Evolutionary conservation across 1,284 basidiomycete species (phyloP), one percentile per base, ranked within the genome.

Genomic region (Golubevia sp.): DNA sequence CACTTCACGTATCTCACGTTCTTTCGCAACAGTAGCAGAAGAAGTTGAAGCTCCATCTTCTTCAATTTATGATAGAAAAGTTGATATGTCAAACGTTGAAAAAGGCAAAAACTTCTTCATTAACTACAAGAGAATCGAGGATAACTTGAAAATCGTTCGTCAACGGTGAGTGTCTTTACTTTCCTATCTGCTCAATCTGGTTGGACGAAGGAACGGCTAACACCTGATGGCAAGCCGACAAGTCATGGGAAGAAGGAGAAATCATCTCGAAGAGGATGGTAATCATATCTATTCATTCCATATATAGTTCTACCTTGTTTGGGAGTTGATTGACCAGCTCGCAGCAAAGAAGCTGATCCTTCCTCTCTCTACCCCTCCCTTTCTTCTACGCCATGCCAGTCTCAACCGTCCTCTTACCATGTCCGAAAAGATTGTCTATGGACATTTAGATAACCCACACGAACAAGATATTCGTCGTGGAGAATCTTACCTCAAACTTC

Each of bases 391-490:
- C 26, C 49, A n/a, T n/a, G n/a, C 59, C 67, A 80, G 79, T 38
- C 70, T 83, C 55, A 83, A 83, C 72, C 79, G 79, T 25, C 80
- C 80, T 49, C 64, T 83, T 38, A 72, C 80, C 44, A 70, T 82
- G 59, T 77, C 62, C 25, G 81, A 83, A 62, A 83, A 83, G 78
- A 77, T 83, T 62, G 78, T 83, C 52, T 84, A 84, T 67, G 82
- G 79, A 56, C 82, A 84, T 64, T 66, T 84, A 49, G 82, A 84
- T 66, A 71, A 84, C 67, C 76, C 80, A 34, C 74, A 82, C 66
- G 63, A 64, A 56, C 80, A 83, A 68, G 82, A 82, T 56, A 82
- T 84, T 59, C 55, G 49, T 38, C 77, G 82, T 62, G 82, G 82
- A 58, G 48, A 53, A 21, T 82, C 82, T 3, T 82, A 83, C 71